Evolutionary conservation across 129 eudicot species (phyloP), one percentile per base, ranked within the genome.

Genomic region (Saussurea involucrata): DNA sequence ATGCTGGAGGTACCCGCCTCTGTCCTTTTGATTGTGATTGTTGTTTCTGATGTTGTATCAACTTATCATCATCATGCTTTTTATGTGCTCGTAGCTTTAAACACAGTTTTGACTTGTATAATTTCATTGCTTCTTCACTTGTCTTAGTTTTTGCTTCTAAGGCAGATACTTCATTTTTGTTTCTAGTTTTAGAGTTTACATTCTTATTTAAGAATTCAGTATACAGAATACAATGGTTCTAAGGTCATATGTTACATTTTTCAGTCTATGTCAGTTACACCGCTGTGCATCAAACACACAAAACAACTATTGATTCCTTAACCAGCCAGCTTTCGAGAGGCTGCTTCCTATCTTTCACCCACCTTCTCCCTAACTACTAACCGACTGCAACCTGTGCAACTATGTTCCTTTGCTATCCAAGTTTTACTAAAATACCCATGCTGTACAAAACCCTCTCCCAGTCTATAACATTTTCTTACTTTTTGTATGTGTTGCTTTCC

Each of bases 1-100:
- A 90, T 15, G 95, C 92, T 24, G 98, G 98, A 73, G 91, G 92
- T 66, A 88, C 97, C 6, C 74, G 68, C 46, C 75, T 88, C 15
- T 93, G 98, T 80, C 98, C 98, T 25, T 93, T 93, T 69, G 97
- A 93, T 79, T 93, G 98, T 17, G 87, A 87, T 29, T 93, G 98
- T 84, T 90, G 98, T 81, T 90, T 90, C 66, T 53, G 27, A 64
- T 78, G 21, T 18, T 8, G 65, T 60, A 60, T 60, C 65, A 60
- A 60, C 13, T 21, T 22, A 60, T 53, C 60, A 53, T 53, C 60
- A 9, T 20, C 64, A 20, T 58, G 11, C 17, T 20, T 58, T 1
- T 58, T 40, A 15, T 15, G 6, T 5, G 20, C 2, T 13, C 6
- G 61, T 13, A 53, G 61, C 22, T 8, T 53, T 40, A 11, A 63